A percentile compares a stretch with the other conserved stretches of the same genome.
Conservation (phyloP, 495 filamentous ascomycete genomes). For the Tuber magnatum region DNA sequence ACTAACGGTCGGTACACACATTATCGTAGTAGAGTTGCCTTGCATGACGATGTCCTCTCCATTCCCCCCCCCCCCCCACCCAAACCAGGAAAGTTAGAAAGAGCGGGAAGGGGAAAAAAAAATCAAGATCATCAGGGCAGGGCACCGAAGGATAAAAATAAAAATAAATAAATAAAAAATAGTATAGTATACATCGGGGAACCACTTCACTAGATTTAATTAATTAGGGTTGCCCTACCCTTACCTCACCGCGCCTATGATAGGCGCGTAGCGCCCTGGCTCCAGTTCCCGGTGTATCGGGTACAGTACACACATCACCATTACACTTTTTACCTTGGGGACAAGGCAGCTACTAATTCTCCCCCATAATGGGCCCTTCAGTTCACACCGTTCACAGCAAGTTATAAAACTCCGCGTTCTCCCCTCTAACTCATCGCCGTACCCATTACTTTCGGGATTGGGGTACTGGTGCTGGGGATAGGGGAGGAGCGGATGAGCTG, state of each 20-base stretch:
- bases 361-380: neutral
- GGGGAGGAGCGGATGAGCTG: neutral
- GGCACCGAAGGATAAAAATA: too few species aligned
- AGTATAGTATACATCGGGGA: neutral
- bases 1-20: neutral
- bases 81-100: neutral
- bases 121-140: neutral
- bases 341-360: neutral
- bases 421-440: neutral
- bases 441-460: neutral
- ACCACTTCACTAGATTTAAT: slow-evolving; percentile 2
- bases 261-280: slow-evolving; percentile 4
- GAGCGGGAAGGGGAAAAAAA: neutral
- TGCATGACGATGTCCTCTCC: neutral
- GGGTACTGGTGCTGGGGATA: neutral
- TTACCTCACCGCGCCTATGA: neutral
- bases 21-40: neutral
- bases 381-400: neutral
- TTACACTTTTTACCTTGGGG: neutral
- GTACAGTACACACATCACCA: neutral
- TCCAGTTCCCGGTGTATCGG: neutral
- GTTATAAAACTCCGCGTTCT: slow-evolving; percentile 1
- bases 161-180: too few species aligned
- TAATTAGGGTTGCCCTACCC: neutral
- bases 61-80: neutral